phyloP scores from a whole-genome alignment of 345 rosid genomes.

The Erodium maritimum region DNA sequence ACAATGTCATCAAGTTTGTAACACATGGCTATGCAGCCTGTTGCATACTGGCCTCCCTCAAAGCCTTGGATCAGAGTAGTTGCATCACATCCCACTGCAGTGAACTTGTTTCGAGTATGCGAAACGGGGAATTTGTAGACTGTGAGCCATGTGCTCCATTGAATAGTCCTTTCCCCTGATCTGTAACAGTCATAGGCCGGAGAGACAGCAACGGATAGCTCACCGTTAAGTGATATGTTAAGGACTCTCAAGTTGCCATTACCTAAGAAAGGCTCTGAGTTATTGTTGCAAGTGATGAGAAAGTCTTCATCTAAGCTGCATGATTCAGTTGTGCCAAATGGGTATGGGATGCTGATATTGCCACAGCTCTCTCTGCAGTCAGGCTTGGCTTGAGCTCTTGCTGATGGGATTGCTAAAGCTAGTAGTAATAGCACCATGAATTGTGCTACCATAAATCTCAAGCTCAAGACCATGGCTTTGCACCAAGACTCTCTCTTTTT shows the following conservation, averaged over 20 bases:
- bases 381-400: not conserved
- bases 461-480: no score
- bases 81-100: slow-evolving; percentile 7
- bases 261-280: slow-evolving; percentile 4
- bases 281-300: slow-evolving; percentile 10
- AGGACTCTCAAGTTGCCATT: slow-evolving; percentile 3
- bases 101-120: slow-evolving; percentile 1
- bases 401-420: no score
- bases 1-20: not conserved
- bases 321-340: slow-evolving; percentile 23
- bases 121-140: slow-evolving; percentile 8
- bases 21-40: not conserved
- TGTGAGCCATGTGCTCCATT: not conserved
- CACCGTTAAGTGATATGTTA: slow-evolving; percentile 16
- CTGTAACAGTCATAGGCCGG: slow-evolving; percentile 5
- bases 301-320: slow-evolving; percentile 16
- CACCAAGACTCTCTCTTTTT: no score
- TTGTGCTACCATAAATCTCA: no score
- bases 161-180: no score
- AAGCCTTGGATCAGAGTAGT: not conserved
- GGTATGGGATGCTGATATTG: slow-evolving; percentile 26
- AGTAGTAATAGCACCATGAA: no score
- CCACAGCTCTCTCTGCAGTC: slow-evolving; percentile 27
- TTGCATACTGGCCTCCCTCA: accelerated
- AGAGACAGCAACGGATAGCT: not conserved